These are phyloP conservation scores for Penicillium herquei DNA, from an alignment of 495 filamentous ascomycete genomes.

Conservation along the genomic window DNA sequence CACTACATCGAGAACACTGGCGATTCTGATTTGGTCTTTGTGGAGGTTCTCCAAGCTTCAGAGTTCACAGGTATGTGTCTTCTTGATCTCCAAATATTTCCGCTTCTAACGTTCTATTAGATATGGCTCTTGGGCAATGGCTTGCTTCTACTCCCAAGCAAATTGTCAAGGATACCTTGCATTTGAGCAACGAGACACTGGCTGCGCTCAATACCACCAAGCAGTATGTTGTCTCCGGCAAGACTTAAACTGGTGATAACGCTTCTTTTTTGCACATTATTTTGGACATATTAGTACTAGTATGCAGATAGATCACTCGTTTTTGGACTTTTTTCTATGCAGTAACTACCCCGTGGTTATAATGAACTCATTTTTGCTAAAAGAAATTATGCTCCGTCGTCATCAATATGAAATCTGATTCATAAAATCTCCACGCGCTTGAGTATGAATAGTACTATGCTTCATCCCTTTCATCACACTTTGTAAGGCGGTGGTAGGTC, in stretches of 20 bases:
- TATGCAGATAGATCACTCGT: too few relatives aligned
- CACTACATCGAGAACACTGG: slow-evolving; percentile 78
- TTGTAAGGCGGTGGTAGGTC: too few relatives aligned
- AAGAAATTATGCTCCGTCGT: too few relatives aligned
- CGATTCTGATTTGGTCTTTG: slow-evolving; percentile 62
- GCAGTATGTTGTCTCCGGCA: slow-evolving; percentile 54
- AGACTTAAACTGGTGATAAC: slow-evolving; percentile 6
- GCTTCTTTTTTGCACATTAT: too few relatives aligned
- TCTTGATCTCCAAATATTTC: not conserved
- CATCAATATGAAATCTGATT: too few relatives aligned
- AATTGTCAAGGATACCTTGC: slow-evolving; percentile 62
- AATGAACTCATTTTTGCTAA: too few relatives aligned
- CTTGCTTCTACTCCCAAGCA: slow-evolving; percentile 62
- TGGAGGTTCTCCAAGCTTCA: slow-evolving; percentile 68
- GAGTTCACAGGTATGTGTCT: slow-evolving; percentile 53
- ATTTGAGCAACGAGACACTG: slow-evolving; percentile 54
- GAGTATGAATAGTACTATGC: too few relatives aligned
- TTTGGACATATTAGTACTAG: too few relatives aligned
- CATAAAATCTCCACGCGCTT: too few relatives aligned
- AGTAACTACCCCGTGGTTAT: too few relatives aligned
- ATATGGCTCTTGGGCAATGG: slow-evolving; percentile 64
- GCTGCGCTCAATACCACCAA: slow-evolving; percentile 58
- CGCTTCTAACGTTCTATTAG: slow-evolving; percentile 21
- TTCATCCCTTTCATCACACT: too few relatives aligned
- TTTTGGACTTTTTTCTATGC: too few relatives aligned